Base-by-base conservation (phyloP, 345 rosid species). In the Salix suchowensis region DNA sequence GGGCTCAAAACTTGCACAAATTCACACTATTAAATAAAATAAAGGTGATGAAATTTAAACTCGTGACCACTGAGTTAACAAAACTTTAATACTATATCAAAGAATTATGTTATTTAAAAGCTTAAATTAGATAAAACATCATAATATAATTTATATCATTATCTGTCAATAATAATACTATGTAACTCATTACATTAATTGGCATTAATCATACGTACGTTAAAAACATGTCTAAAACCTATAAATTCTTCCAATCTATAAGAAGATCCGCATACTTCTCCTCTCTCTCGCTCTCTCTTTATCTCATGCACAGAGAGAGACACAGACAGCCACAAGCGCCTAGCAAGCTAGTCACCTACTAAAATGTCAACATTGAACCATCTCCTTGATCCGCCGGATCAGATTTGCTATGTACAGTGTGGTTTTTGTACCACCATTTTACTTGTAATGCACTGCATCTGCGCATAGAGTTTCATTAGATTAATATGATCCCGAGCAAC, bases 361-460 rank as follows among this genome's bases (percentile, higher is more conserved):
- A 68, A 13, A 12, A 86, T 96, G 96, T 86, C 92, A 61, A 83
- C 88, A 74, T 71, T 91, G 72, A 89, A 81, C 80, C 88, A 86
- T 72, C 85, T 87, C 73, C 85, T 91, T 80, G 94, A 92, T 86
- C 89, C 88, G 66, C 91, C 98, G 21, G 96, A 94, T 67, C 94
- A 96, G 89, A 89, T 96, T 81, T 96, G 95, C 86, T 92, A 93
- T 77, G 97, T 96, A n/a, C 94, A 93, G 79, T 96, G 98, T 80
- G 96, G 98, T 62, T 93, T 89, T 81, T 92, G 98, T 87, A 86
- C 88, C 82, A 96, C 99, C 80, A 88, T 93, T 81, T 86, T 96
- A 74, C 91, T 93, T 88, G 99, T 96, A 87, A 14, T 24, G 23
- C 40, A 37, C 21, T 23, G 7, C n/a, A 16, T 32, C 10, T 50